phyloP scores from a whole-genome alignment of 768 basidiomycete genomes.

The Agrocybe pediades region DNA sequence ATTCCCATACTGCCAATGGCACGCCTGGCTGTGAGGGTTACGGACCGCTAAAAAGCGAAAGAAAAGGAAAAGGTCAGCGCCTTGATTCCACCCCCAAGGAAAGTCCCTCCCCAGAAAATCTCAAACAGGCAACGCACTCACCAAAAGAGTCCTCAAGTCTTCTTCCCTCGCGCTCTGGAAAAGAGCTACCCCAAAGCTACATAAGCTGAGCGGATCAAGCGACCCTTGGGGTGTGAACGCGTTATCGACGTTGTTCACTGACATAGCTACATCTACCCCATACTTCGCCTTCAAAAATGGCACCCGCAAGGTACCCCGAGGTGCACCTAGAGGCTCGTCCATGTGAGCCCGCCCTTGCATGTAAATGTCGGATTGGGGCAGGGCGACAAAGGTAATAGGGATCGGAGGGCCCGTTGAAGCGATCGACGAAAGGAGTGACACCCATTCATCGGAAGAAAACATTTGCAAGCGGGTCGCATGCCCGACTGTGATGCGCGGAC shows the following conservation, averaged over 20 bases:
- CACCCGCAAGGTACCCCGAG: conserved; percentile 57
- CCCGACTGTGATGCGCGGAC: conserved; percentile 53
- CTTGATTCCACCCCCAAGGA: neutral
- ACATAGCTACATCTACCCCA: conserved; percentile 52
- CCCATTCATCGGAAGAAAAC: conserved; percentile 49
- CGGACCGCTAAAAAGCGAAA: conserved; percentile 36
- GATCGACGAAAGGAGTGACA: conserved; percentile 38
- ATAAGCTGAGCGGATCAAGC: conserved; percentile 60
- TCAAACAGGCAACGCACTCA: conserved; percentile 28
- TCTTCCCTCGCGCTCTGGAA: conserved; percentile 57
- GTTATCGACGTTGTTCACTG: conserved; percentile 68
- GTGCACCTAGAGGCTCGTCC: conserved; percentile 40
- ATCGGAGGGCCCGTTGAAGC: too few species aligned
- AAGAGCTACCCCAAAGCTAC: conserved; percentile 57
- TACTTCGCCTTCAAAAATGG: conserved; percentile 46
- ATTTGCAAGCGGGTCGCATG: conserved; percentile 59
- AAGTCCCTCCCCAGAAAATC: neutral
- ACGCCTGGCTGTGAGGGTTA: conserved; percentile 52
- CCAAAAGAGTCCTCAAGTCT: conserved; percentile 49
- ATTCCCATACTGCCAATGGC: too few species aligned
- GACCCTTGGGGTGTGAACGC: conserved; percentile 72
- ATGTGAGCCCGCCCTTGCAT: conserved; percentile 56
- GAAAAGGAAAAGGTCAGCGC: neutral
- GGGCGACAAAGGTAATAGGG: conserved; percentile 54
- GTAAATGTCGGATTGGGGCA: conserved; percentile 69